Base-by-base conservation (phyloP, 352 stramenopile genomes). In the Globisporangium splendens region DNA sequence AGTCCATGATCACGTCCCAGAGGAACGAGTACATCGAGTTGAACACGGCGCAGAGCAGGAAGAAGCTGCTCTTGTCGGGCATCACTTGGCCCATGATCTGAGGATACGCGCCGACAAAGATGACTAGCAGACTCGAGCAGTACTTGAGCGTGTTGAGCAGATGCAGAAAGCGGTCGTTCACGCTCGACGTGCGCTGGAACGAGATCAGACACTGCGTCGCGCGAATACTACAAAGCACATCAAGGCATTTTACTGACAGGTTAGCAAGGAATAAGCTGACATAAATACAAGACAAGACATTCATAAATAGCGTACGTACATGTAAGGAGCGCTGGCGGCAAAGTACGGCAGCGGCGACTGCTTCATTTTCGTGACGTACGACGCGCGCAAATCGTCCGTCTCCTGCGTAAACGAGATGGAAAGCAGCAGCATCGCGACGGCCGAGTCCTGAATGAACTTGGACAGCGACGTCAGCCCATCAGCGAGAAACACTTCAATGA, bases 1-100 rank as follows among this genome's bases (percentile, higher is more conserved):
- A 98, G 73, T 98, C 95, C 90, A 99, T 98, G 61, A 96, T 89
- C 2, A 99, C 93, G 68, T 99, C 96, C 96, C 96, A 99, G 8
- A 88, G 80, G 70, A 98, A 98, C 60, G 92, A 98, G 68, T 98
- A 99, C 14, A 98, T 70, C 42, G 94, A 98, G 57, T 96, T 98
- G 59, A 96, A 94, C 11, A 89, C 83, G 0, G 84, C 86, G 50
- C 77, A 88, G 1, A 89, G 69, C 38, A 94, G 54, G 54, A 93
- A 96, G 35, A 93, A 75, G 24, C 64, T 83, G 65, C 75, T 84
- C 41, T 79, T 75, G 46, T 89, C 72, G 5, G 77, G 70, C 22
- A 62, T 56, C 10, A 66, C 66, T 5, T 78, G 59, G 20, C 74
- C 78, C 62, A 86, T 79, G n/a, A 91, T 57, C 62, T 89, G 82